These are phyloP conservation scores for Liriodendron chinense DNA, from an alignment of 164 flowering plant species.

Conservation along the genomic window DNA sequence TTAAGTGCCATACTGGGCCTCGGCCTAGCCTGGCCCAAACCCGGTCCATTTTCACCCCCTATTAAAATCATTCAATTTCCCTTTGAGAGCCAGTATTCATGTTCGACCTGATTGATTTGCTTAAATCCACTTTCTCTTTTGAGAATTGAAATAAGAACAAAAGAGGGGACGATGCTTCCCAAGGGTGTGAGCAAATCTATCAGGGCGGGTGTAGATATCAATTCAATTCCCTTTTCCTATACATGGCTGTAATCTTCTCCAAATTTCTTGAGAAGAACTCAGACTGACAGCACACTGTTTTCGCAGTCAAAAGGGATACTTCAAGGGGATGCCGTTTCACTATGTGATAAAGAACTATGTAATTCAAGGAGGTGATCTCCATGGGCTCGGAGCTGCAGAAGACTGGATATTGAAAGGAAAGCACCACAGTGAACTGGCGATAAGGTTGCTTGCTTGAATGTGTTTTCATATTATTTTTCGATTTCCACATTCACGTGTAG, in stretches of 20 bases:
- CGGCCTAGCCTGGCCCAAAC: no score
- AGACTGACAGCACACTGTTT: constrained; percentile 15
- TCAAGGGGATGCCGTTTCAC: constrained; percentile 79
- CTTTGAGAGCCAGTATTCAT: no score
- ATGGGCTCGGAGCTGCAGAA: constrained; percentile 57
- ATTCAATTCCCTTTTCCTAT: neutral
- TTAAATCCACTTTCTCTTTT: no score
- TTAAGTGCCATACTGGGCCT: no score
- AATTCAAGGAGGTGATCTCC: constrained; percentile 76
- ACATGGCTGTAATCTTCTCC: neutral
- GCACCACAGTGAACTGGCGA: constrained; percentile 42
- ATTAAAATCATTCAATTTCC: no score
- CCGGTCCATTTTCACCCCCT: no score
- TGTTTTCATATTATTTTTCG: neutral
- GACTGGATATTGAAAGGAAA: constrained; percentile 80
- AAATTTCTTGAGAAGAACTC: neutral
- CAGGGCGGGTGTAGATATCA: neutral
- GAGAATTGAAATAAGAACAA: no score
- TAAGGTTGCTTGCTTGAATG: constrained; percentile 41
- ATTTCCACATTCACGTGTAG: neutral
- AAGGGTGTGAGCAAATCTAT: neutral
- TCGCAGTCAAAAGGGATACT: constrained; percentile 85
- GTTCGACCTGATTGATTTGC: no score
- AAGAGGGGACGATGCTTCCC: neutral
- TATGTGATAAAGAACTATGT: constrained; percentile 88